Evolutionary conservation across 75 land plant species (phyloP).

Genomic region (Cupressus sempervirens): DNA sequence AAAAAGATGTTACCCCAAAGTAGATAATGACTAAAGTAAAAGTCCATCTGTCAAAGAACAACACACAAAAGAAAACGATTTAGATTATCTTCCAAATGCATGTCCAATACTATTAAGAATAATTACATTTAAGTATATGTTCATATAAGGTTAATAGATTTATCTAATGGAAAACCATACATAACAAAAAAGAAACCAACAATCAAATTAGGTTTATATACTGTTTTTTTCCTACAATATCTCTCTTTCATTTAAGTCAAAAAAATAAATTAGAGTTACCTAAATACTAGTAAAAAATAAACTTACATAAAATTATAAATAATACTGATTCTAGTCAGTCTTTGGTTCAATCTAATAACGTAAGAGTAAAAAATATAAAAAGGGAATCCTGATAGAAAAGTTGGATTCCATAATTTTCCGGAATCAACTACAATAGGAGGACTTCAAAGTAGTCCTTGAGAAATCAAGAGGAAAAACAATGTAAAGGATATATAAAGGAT

Average conservation of each 20-base stretch:
- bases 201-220: background rate
- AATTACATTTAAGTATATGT: background rate
- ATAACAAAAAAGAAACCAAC: constrained; percentile 23
- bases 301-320: background rate
- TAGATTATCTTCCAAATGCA: background rate
- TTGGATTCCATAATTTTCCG: background rate
- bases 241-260: background rate
- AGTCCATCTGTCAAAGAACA: constrained; percentile 70
- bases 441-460: background rate
- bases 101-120: background rate
- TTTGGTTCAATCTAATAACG: background rate
- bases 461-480: background rate
- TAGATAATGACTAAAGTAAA: constrained; percentile 72
- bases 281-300: background rate
- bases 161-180: constrained; percentile 8
- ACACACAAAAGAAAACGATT: background rate
- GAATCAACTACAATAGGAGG: background rate
- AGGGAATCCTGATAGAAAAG: background rate
- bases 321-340: background rate
- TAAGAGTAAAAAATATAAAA: background rate
- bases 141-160: background rate
- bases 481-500: background rate
- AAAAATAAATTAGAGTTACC: background rate
- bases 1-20: constrained; percentile 66
- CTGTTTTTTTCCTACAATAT: background rate